Evolutionary conservation across 345 rosid genomes (phyloP), one percentile per base, ranked within the genome.

Genomic region (Populus simonii): DNA sequence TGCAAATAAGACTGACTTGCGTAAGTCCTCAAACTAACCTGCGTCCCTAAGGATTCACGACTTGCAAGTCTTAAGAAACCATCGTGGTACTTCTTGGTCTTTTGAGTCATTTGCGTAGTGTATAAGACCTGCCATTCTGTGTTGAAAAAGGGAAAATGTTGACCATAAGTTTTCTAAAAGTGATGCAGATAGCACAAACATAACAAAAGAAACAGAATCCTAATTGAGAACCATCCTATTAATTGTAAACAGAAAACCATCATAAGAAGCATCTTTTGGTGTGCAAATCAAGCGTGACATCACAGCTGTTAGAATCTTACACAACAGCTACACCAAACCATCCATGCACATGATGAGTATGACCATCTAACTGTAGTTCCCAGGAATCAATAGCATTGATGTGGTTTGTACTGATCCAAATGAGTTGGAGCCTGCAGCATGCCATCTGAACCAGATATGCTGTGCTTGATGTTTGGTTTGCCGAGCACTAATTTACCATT

Each of bases 41-140:
- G 87, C 71, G 87, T 85, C 77, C 84, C 88, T 29, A 70, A 71
- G 41, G 84, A 57, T 79, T 86, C 91, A 53, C 57, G 6, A 68
- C 43, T 38, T 45, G 76, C 74, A 43, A 88, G 85, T 71, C 72
- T 80, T 72, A 89, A 74, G 81, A 77, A 84, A 33, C 91, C 94
- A 76, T 89, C 94, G 72, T 89, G 91, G 83, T 86, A 90, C 79
- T 84, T 90, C 86, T 90, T 90, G 61, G 89, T 88, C 71, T 90
- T 89, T 59, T 90, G 90, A 74, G 82, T 89, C 68, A 88, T 71
- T 66, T 89, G 91, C 31, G 88, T n/a, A 20, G 92, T 89, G 83
- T 90, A 90, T 84, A 90, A 47, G 53, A 88, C 92, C 88, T 83
- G 86, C 92, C 92, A 89, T 75, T 79, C 92, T 88, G 78, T 70